Evolutionary conservation across 176 grass and related monocot species (phyloP), one percentile per base, ranked within the genome.

Genomic region (Paspalum vaginatum): DNA sequence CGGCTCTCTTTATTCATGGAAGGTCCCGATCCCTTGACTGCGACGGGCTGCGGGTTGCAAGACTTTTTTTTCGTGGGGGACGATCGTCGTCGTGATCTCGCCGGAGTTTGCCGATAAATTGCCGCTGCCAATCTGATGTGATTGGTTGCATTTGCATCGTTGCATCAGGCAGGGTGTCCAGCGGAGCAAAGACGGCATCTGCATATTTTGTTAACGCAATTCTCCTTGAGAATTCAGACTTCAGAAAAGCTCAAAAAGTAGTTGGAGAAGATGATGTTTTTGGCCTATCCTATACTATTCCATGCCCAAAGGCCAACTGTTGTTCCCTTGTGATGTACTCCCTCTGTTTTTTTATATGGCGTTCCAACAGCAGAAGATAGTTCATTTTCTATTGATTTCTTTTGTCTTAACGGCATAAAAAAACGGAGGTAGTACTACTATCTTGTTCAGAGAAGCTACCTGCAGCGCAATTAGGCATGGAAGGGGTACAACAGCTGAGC

Each of bases 191-290:
- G 51, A 41, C 2, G 9, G 27, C 9, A n/a, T 21, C 40, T 44
- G 20, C 40, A 12, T n/a, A 65, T 65, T 44, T 68, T 58, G 7
- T 57, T 22, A 22, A 57, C 32, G n/a, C n/a, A 0, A n/a, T 24
- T 13, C 22, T 13, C 9, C 56, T 26, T 60, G 10, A 26, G 10
- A 12, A 26, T 26, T 15, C 42, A 15, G 20, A 7, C 12, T 61
- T 61, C n/a, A n/a, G 21, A 11, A n/a, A 58, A n/a, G 22, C 22
- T 22, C 8, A 2, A 62, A 12, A 11, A 41, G 66, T 47, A 42
- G 66, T 25, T 69, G n/a, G 47, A 69, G 6, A 69, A 69, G 66
- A 69, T 69, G 25, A 69, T 8, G 40, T 18, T 65, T 65, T 47
- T 15, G 15, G 66, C 66, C 14, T 17, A 18, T 40, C 1, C 11